phyloP scores from a whole-genome alignment of 2,329 filamentous ascomycete genomes.

The Sphaerulina vaccinii region DNA sequence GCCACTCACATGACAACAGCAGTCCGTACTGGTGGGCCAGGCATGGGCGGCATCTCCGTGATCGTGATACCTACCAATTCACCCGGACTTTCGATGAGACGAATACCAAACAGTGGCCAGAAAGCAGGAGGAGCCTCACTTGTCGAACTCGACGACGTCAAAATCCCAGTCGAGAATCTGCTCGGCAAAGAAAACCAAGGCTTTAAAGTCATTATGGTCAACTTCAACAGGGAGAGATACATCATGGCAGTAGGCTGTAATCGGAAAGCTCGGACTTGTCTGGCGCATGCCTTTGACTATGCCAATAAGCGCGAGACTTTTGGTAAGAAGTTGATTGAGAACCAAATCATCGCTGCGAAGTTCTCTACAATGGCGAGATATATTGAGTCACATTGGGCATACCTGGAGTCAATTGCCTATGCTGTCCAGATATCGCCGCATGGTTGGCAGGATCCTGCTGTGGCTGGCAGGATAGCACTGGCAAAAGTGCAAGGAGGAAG shows the following conservation, averaged over 20 bases:
- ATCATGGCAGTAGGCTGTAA: constrained; percentile 58
- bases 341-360: constrained; percentile 38
- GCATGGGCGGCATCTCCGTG: constrained; percentile 52
- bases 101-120: constrained; percentile 65
- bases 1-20: constrained; percentile 51
- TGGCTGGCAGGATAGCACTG: constrained; percentile 54
- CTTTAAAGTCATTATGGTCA: constrained; percentile 58
- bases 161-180: constrained; percentile 54
- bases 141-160: constrained; percentile 56
- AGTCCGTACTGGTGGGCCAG: constrained; percentile 58
- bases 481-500: constrained; percentile 54
- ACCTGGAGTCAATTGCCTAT: constrained; percentile 36
- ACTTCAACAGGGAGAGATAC: constrained; percentile 61
- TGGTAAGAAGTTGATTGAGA: constrained; percentile 36
- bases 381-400: constrained; percentile 36
- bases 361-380: constrained; percentile 35
- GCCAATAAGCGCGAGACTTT: constrained; percentile 38
- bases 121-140: constrained; percentile 56
- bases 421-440: constrained; percentile 32
- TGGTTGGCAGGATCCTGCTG: constrained; percentile 39
- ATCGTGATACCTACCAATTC: constrained; percentile 56
- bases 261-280: constrained; percentile 49
- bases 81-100: constrained; percentile 53
- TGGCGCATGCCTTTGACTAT: constrained; percentile 33
- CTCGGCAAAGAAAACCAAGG: constrained; percentile 56